These are phyloP conservation scores for Mortierella sp. DNA, from an alignment of 371 early-diverging fungal species.

Conservation along the genomic window DNA sequence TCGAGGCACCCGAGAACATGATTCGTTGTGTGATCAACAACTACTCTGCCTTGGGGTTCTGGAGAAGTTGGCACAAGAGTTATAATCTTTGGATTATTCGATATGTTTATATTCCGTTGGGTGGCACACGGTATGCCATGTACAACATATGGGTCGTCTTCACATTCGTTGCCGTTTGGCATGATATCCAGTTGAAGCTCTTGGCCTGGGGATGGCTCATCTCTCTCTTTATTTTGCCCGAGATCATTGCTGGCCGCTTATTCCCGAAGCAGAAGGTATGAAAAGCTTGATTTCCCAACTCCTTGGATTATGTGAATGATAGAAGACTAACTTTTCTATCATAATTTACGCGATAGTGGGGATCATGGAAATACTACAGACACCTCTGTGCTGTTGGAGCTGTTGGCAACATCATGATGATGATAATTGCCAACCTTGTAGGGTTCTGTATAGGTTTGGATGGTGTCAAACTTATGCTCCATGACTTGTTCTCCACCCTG, in stretches of 20 bases:
- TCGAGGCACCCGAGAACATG: conserved; percentile 93
- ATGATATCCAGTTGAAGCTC: conserved; percentile 86
- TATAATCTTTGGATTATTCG: conserved; percentile 92
- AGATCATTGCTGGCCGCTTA: conserved; percentile 72
- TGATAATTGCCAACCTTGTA: conserved; percentile 96
- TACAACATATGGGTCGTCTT: conserved; percentile 87
- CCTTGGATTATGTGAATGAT: neutral
- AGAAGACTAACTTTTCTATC: neutral
- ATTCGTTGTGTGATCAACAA: conserved; percentile 93
- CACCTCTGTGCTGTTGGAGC: conserved; percentile 88
- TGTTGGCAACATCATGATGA: conserved; percentile 87
- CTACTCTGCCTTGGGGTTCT: conserved; percentile 90
- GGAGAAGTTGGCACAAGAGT: conserved; percentile 94
- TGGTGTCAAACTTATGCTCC: conserved; percentile 78
- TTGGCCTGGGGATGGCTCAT: conserved; percentile 96
- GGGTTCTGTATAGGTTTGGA: conserved; percentile 95
- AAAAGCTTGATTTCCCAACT: neutral
- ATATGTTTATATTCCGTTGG: conserved; percentile 93
- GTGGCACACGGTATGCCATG: conserved; percentile 75
- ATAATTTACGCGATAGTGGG: conserved; percentile 59
- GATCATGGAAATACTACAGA: conserved; percentile 78
- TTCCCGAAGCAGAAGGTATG: conserved; percentile 69
- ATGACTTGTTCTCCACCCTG: conserved; percentile 37
- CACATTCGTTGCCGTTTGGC: conserved; percentile 97
- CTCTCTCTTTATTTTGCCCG: conserved; percentile 87